Base-by-base conservation (phyloP, 2,329 filamentous ascomycete species). In the Cadophora malorum region DNA sequence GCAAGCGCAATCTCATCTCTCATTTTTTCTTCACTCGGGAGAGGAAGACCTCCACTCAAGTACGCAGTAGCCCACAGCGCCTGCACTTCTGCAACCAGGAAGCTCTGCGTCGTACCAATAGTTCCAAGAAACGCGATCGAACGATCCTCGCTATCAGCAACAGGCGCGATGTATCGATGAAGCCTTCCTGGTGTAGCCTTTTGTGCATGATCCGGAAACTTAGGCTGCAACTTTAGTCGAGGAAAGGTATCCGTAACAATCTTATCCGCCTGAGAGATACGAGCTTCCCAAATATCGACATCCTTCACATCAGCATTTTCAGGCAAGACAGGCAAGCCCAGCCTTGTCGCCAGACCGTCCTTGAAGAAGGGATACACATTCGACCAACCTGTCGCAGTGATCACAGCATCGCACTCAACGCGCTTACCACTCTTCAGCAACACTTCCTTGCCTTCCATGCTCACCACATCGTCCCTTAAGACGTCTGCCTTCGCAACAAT, bases 221-320 rank as follows among this genome's bases (percentile, higher is more conserved):
- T 28, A 10, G 74, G 74, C 9, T 71, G 73, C 21, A 71, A 70
- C 58, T 70, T 63, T 41, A 75, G 70, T 67, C 74, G 73, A 31
- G 73, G 69, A 63, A 74, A 76, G 19, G 70, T 71, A 19, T 47
- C 65, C 23, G 73, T 66, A 25, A 75, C 69, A 25, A 70, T 58
- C 25, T 71, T 67, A 59, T 74, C 72, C 33, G 73, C 73, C 8
- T 71, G 64, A 12, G 69, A 61, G 58, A 74, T 72, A 38, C 70
- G 73, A 41, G 71, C 63, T 71, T 70, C 64, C 67, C 72, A 71
- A 63, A 68, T 69, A 19, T 59, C 67, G 28, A 67, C 59, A 58
- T 72, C 70, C 19, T 71, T 60, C 41, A 52, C 28, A 72, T 69
- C 55, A 64, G 63, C 28, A 66, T 71, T 56, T 49, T 61, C 8